Base-by-base conservation (phyloP, 2,329 filamentous ascomycete species). In the Dactylellina cionopaga region DNA sequence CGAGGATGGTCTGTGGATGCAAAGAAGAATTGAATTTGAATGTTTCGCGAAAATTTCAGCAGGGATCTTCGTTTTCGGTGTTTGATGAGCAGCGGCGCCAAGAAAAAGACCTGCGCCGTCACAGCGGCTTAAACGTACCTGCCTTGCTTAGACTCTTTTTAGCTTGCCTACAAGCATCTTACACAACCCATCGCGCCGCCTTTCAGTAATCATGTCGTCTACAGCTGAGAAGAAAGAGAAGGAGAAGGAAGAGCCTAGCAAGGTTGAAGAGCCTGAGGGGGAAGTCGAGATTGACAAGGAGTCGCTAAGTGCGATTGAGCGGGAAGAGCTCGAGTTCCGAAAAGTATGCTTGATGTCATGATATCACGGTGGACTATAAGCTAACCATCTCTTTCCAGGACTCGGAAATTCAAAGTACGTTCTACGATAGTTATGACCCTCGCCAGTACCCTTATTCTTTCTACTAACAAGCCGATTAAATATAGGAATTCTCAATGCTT, bases 331-430 rank as follows among this genome's bases (percentile, higher is more conserved):
- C n/a, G 76, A 77, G 54, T 77, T 77, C 56, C 55, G 74, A n/a
- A 77, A 76, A 70, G 76, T 77, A 72, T 44, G 56, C n/a, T 13
- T 22, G n/a, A 33, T 35, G 15, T 29, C 27, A 65, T 31, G n/a
- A 55, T 37, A 11, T 47, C 9, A 11, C 5, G 19, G 6, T n/a
- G 9, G 7, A 39, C 22, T 15, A 9, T n/a, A 29, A 24, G 60
- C 49, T 56, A 13, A 68, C 74, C 51, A 47, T 66, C 5, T 56
- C 52, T 58, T 22, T 68, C 25, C 51, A 96, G 91, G 95, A 98
- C 85, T 89, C 90, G 70, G 94, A 98, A 80, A 98, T 98, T 78
- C 92, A 96, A 79, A 90, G 94, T 71, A 71, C 29, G 66, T 70
- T n/a, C 54, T 24, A 52, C 47, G 25, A 43, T 39, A 46, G 44